Conservation (phyloP, 768 basidiomycete species). For the button mushroom (Agaricus bisporus) region DNA sequence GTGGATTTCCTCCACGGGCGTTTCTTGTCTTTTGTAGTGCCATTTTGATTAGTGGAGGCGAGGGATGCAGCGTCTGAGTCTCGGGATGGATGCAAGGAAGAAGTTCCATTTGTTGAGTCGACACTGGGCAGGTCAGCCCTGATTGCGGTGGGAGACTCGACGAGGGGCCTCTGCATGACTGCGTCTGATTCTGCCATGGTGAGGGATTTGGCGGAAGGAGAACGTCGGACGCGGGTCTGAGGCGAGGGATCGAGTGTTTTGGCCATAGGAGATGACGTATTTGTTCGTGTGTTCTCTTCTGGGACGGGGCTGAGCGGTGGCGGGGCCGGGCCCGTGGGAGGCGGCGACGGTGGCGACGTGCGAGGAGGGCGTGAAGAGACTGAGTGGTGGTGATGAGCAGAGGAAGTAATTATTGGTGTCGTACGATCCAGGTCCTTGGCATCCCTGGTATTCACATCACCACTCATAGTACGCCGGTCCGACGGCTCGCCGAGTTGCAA, state of each 20-base stretch:
- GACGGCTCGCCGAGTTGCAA: background rate
- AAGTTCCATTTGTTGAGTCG: slow-evolving; percentile 10
- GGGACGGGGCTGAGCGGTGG: background rate
- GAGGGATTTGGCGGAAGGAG: slow-evolving; percentile 5
- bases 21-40: slow-evolving; percentile 25
- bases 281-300: background rate
- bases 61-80: slow-evolving; percentile 18
- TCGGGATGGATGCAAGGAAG: slow-evolving; percentile 10
- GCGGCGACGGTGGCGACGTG: background rate
- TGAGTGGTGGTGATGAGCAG: too few relatives aligned
- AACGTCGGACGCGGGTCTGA: slow-evolving; percentile 1
- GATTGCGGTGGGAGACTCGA: slow-evolving; percentile 41
- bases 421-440: slow-evolving; percentile 10
- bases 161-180: slow-evolving; percentile 26
- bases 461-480: slow-evolving; percentile 7
- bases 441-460: slow-evolving; percentile 3
- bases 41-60: slow-evolving; percentile 19
- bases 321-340: background rate
- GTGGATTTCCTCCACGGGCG: slow-evolving; percentile 37
- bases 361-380: too few relatives aligned
- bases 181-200: slow-evolving; percentile 6
- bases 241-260: background rate
- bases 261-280: slow-evolving; percentile 9
- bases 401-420: slow-evolving; percentile 7
- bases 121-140: slow-evolving; percentile 18